Evolutionary conservation across 345 rosid genomes (phyloP).

Genomic region (Psidium guajava): DNA sequence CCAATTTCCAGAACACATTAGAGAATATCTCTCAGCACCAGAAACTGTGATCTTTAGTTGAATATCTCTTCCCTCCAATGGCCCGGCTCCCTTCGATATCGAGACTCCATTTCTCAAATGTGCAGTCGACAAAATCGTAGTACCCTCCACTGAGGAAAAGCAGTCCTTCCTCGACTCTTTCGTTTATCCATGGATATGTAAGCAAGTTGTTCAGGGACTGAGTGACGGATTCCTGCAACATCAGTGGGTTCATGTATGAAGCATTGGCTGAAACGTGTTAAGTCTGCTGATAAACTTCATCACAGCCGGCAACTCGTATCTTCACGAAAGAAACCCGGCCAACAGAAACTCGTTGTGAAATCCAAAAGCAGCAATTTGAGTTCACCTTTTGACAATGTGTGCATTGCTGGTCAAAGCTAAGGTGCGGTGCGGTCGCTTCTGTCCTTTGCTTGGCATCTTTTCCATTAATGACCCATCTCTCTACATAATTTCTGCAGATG

Average conservation of each 20-base stretch:
- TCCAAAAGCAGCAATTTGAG: not conserved
- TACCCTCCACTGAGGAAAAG: conserved; percentile 75
- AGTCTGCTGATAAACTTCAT: not conserved
- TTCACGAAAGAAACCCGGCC: not conserved
- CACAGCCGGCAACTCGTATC: not conserved
- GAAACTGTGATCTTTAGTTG: conserved; percentile 15
- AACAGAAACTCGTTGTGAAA: not conserved
- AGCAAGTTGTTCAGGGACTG: conserved; percentile 64
- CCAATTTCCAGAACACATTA: not conserved
- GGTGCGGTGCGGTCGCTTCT: conserved; percentile 39
- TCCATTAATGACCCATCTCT: conserved; percentile 72
- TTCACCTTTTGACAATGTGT: conserved; percentile 85
- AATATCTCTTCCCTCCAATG: conserved; percentile 1
- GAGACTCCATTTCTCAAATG: conserved; percentile 92
- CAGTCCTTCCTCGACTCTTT: conserved; percentile 40
- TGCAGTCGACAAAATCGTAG: conserved; percentile 63
- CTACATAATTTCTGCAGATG: conserved; percentile 52
- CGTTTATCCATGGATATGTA: conserved; percentile 85
- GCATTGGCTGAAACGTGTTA: not conserved
- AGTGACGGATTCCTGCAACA: conserved; percentile 55
- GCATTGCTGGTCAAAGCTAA: conserved; percentile 69
- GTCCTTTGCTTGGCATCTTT: conserved; percentile 58
- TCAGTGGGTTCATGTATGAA: not conserved
- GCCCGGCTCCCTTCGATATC: conserved; percentile 24
- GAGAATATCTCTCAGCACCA: conserved; percentile 31